phyloP scores from a whole-genome alignment of 805 yeast species.

The Candida takata region DNA sequence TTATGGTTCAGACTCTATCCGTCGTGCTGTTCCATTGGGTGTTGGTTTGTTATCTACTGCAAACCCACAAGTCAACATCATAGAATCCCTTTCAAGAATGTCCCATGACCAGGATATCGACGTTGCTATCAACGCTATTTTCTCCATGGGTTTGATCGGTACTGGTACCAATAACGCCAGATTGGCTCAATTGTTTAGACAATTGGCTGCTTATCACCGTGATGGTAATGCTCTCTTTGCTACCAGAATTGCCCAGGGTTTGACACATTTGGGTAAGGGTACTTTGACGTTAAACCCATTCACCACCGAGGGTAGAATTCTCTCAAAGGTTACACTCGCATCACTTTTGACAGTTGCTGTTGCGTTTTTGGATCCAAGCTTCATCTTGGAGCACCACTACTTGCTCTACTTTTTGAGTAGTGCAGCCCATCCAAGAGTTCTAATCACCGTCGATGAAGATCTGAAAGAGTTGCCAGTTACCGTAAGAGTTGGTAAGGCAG shows the following conservation, averaged over 20 bases:
- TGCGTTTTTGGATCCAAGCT: slow-evolving; percentile 79
- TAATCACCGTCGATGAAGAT: slow-evolving; percentile 86
- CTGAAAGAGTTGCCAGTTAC: slow-evolving; percentile 79
- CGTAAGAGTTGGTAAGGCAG: slow-evolving; percentile 98
- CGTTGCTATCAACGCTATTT: slow-evolving; percentile 91
- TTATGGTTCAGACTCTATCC: slow-evolving; percentile 86
- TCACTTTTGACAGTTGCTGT: slow-evolving; percentile 79
- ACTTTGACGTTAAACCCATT: slow-evolving; percentile 85
- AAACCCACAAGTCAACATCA: slow-evolving; percentile 94
- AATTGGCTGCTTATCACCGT: slow-evolving; percentile 89
- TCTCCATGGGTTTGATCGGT: slow-evolving; percentile 96
- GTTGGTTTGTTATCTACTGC: slow-evolving; percentile 92
- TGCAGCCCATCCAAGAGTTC: slow-evolving; percentile 87
- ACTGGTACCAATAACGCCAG: slow-evolving; percentile 99
- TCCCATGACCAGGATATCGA: slow-evolving; percentile 94
- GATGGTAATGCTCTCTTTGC: slow-evolving; percentile 87
- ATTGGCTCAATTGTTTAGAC: slow-evolving; percentile 90
- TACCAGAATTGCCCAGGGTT: slow-evolving; percentile 92
- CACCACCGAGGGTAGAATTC: slow-evolving; percentile 78
- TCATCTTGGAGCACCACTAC: slow-evolving; percentile 76
- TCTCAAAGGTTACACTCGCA: slow-evolving; percentile 86
- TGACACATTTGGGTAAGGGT: slow-evolving; percentile 94
- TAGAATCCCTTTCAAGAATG: slow-evolving; percentile 91
- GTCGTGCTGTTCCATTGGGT: slow-evolving; percentile 96
- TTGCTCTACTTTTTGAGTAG: slow-evolving; percentile 80